Base-by-base conservation (phyloP, 2,329 filamentous ascomycete genomes). In the Magnaporthales sp. region DNA sequence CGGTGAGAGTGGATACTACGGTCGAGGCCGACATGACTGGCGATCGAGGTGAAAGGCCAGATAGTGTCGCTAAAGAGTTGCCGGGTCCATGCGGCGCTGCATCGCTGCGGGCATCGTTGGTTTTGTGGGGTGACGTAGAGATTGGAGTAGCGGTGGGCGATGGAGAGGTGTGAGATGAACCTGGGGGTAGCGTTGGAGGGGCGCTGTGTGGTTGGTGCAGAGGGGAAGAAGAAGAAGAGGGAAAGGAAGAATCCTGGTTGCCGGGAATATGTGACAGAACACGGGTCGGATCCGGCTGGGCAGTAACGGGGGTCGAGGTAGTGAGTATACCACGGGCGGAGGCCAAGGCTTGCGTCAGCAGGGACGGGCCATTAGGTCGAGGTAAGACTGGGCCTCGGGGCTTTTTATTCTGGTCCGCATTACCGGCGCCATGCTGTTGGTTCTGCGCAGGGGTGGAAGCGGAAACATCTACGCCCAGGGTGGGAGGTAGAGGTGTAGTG, bases 261-360 rank as follows among this genome's bases (percentile, higher is more conserved):
- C 64, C 64, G 46, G 54, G 64, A 29, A 29, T 15, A 24, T 29
- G 46, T 56, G 46, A 30, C 51, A 32, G 46, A 22, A 31, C 29
- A 24, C 54, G 64, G 64, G 15, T 65, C 31, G 56, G 31, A 26
- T 66, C 64, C 60, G 64, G 24, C 31, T 62, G 64, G 64, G 31
- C 64, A 62, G 54, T 26, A 62, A 15, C 64, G 60, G 29, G n/a
- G 51, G 29, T 30, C 56, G 64, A 29, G 26, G 54, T 32, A 62
- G 19, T 27, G 58, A 73, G 75, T 64, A 85, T 84, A 73, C 83
- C 84, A 72, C 84, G 83, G 73, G 84, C 84, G 76, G 83, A 84
- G 74, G 84, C 84, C 74, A 86, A 78, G 73, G 84, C 84, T 76
- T 86, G 82, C 68, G 83, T 81, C 76, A 86, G 79, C 71, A 86